These are phyloP conservation scores for Omphalotus guepiniiformis DNA, from an alignment of 768 basidiomycete species.

Conservation along the genomic window DNA sequence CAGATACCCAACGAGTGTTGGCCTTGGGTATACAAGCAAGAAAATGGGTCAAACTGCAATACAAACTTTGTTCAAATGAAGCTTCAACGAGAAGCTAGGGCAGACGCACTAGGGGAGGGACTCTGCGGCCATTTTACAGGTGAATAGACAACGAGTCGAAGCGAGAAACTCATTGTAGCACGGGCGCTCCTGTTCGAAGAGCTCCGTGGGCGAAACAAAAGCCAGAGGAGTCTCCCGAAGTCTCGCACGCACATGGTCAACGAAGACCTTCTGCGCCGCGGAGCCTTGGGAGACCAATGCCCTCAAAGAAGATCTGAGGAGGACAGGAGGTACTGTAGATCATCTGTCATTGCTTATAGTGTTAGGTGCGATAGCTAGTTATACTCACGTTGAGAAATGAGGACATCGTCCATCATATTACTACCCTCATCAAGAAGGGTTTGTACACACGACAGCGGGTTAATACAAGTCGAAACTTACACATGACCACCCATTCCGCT, in stretches of 20 bases:
- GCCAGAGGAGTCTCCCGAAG: conserved; percentile 7
- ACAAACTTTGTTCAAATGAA: background rate
- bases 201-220: conserved; percentile 8
- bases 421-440: background rate
- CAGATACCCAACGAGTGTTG: conserved; percentile 7
- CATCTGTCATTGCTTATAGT: background rate
- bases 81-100: background rate
- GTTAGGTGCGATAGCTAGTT: background rate
- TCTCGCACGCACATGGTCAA: conserved; percentile 12
- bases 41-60: conserved; percentile 11
- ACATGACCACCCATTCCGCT: conserved; percentile 4
- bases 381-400: conserved; percentile 11
- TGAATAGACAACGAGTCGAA: conserved; percentile 12
- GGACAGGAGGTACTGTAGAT: conserved; percentile 5
- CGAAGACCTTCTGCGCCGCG: conserved; percentile 8
- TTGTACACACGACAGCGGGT: background rate
- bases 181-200: conserved; percentile 5
- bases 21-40: conserved; percentile 8
- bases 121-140: conserved; percentile 11
- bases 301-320: conserved; percentile 13
- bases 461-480: background rate
- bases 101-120: conserved; percentile 12
- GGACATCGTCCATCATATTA: conserved; percentile 16
- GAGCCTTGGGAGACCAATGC: conserved; percentile 11
- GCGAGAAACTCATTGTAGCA: conserved; percentile 6